Base-by-base conservation (phyloP, 768 basidiomycete genomes). In the Suillus discolor region DNA sequence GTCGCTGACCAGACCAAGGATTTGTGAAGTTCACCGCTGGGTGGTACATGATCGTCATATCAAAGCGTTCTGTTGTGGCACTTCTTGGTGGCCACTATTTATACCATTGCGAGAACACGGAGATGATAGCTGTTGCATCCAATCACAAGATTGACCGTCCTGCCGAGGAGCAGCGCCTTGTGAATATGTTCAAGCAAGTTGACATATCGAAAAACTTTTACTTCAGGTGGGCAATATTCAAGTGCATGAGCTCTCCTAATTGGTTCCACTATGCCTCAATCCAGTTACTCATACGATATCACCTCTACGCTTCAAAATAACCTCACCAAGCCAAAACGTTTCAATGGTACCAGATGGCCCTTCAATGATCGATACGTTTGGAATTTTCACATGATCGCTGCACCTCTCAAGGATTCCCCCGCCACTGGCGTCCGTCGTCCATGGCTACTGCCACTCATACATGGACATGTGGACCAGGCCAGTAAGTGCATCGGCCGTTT, bases 141-240 rank as follows among this genome's bases (percentile, higher is more conserved):
- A 91, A 87, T 66, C 93, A 91, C 79, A 95, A 91, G 79, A 78
- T 94, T 23, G 97, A 97, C 54, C 91, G 92, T 69, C 90, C 91
- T 0, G 83, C 92, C 0, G 95, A 97, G 72, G 96, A 99, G 73
- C 91, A 92, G 71, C 88, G 94, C 11, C 82, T 96, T 41, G 87
- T 96, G 81, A 90, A 88, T 66, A 87, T 93, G 11, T 99, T 99
- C 82, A 96, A 95, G 74, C 94, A 96, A 76, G 96, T 98, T 1
- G 97, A 99, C 73, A 88, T 99, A 85, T 90, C 92, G n/a, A 98
- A 98, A 80, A 98, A 99, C 80, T 99, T 99, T 75, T 99, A 98
- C 79, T 98, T 98, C 79, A 96, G 93, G 94, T 94, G 68, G 42
- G 74, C 18, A 42, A 28, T 18, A 28, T 28, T 6, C 25, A 60